These are phyloP conservation scores for Yamadazyma buinensis DNA, from an alignment of 1,139 yeast species.

Conservation along the genomic window DNA sequence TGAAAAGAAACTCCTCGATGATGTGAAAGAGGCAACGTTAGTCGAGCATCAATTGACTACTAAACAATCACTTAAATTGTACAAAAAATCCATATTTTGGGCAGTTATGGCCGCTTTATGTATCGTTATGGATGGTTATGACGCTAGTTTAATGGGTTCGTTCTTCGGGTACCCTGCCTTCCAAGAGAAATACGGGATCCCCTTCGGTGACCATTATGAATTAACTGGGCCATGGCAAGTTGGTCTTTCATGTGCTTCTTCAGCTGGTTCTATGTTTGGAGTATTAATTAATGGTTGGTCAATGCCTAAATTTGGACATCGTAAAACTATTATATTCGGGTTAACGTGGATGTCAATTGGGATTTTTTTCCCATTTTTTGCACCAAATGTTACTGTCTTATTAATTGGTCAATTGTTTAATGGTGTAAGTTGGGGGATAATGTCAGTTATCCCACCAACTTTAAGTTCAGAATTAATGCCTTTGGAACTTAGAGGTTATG, in stretches of 20 bases:
- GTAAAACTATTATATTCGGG: conserved; percentile 16
- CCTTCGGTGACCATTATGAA: conserved; percentile 16
- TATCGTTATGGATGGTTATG: conserved; percentile 24
- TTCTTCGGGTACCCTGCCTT: conserved; percentile 21
- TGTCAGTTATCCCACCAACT: conserved; percentile 19
- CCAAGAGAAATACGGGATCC: conserved; percentile 16
- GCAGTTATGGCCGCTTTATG: conserved; percentile 14
- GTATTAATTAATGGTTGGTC: conserved; percentile 17
- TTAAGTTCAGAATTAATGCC: conserved; percentile 23
- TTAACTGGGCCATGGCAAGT: conserved; percentile 20
- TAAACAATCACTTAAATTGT: conserved; percentile 11
- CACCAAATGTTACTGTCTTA: conserved; percentile 14
- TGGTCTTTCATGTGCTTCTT: conserved; percentile 16
- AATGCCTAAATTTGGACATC: conserved; percentile 19
- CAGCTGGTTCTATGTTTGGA: conserved; percentile 18
- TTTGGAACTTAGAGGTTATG: conserved; percentile 19
- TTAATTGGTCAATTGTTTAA: conserved; percentile 18
- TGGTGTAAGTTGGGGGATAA: conserved; percentile 22
- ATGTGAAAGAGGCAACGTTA: conserved; percentile 15
- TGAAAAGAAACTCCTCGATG: no score
- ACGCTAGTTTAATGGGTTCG: conserved; percentile 17
- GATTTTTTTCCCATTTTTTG: conserved; percentile 18
- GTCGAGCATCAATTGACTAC: conserved; percentile 15
- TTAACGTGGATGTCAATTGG: conserved; percentile 16
- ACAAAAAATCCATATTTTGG: background rate